phyloP scores from a whole-genome alignment of 257 asterid genomes.

The Nicotiana undulata region DNA sequence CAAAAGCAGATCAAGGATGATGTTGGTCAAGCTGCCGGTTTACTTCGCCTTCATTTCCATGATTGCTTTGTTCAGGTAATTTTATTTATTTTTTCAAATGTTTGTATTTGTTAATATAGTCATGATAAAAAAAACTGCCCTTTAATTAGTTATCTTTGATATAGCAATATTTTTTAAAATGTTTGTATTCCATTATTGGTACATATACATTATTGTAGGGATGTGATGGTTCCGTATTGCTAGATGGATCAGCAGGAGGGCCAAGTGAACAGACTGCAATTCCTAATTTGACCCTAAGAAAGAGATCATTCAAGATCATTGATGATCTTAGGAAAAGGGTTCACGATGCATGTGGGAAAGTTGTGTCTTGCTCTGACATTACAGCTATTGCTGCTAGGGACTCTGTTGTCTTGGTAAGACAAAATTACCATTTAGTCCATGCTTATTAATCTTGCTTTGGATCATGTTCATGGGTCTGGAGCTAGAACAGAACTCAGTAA shows the following conservation, averaged over 20 bases:
- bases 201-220: constrained; percentile 10
- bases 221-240: constrained; percentile 33
- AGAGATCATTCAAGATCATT: constrained; percentile 31
- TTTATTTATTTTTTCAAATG: background rate
- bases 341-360: constrained; percentile 28
- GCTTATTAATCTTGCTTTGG: no score
- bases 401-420: constrained; percentile 38
- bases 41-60: constrained; percentile 72
- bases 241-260: constrained; percentile 41
- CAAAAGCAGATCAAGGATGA: constrained; percentile 32
- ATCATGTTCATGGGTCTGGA: no score
- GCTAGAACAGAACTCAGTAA: no score
- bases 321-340: constrained; percentile 32
- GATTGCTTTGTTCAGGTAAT: constrained; percentile 62
- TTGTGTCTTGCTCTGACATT: constrained; percentile 42
- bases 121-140: no score
- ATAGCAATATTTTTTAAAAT: no score
- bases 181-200: no score
- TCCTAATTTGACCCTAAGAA: constrained; percentile 42
- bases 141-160: no score
- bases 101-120: no score
- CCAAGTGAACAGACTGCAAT: constrained; percentile 36
- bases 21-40: constrained; percentile 65
- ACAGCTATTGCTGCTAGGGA: constrained; percentile 44
- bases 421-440: background rate